Base-by-base conservation (phyloP, 2,329 filamentous ascomycete species). In the Fusarium subtropicale region DNA sequence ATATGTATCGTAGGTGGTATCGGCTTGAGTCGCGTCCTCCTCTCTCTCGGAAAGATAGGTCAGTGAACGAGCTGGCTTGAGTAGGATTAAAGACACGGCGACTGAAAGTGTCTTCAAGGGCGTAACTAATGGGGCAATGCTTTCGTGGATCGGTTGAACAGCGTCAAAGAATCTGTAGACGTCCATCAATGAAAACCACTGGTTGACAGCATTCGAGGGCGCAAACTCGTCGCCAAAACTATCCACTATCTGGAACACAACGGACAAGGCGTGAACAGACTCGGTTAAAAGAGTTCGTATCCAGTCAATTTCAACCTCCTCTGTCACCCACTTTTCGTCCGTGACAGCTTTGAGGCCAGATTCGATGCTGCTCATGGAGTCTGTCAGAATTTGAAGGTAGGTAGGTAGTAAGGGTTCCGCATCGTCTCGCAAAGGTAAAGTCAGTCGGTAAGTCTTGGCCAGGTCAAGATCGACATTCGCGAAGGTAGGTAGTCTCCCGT, bases 101-200 rank as follows among this genome's bases (percentile, higher is more conserved):
- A 89, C 88, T 7, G 89, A 86, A 33, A 97, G 83, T 15, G 89
- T 87, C 74, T 93, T 92, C 16, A 96, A 80, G 1, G 91, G 87
- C 51, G 86, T 77, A 28, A 88, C 77, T n/a, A 92, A 77, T 57
- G 86, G 85, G 2, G 79, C 76, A 38, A 83, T 80, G 31, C 77
- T 76, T 56, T 84, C 79, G 54, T 82, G 76, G 13, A 77, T 76
- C 28, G 80, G 78, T 58, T 81, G 80, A 48, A 94, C 83, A 12
- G 84, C 82, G 60, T 91, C 87, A 68, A 97, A 86, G 75, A 97
- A 97, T 52, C 80, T 82, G 74, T 88, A 90, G 16, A 87, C 83
- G 42, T 86, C 83, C 84, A 94, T 90, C 51, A 94, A 81, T n/a
- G 85, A 81, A 72, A 94, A 93, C 93, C 93, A 97, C 68, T 87